Conservation (phyloP, 352 stramenopile genomes). For the Globisporangium orthogonon region DNA sequence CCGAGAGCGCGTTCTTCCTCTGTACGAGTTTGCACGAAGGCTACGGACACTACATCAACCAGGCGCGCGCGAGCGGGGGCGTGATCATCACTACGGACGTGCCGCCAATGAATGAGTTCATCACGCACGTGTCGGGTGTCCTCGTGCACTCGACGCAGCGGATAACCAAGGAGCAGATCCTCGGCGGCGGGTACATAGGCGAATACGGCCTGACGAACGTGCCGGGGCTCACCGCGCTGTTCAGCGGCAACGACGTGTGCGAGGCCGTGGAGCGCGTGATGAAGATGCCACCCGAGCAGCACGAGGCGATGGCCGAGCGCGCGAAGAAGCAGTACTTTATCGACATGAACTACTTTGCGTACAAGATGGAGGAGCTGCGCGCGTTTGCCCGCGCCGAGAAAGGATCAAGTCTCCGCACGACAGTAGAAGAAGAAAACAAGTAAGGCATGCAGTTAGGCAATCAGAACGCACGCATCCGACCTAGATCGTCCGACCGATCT, state of each 20-base stretch:
- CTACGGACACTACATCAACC: conserved; percentile 67
- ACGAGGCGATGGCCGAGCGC: conserved; percentile 28
- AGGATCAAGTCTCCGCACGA: conserved; percentile 3
- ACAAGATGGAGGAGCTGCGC: conserved; percentile 51
- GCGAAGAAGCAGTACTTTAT: conserved; percentile 55
- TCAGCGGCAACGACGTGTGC: conserved; percentile 36
- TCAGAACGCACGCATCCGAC: too few species aligned
- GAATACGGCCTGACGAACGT: conserved; percentile 43
- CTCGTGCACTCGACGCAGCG: conserved; percentile 13
- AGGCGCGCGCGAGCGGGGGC: conserved; percentile 35
- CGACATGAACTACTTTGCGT: conserved; percentile 56
- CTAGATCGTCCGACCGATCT: too few species aligned
- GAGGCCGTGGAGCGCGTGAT: conserved; percentile 45
- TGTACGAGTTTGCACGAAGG: conserved; percentile 46
- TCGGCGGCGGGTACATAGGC: conserved; percentile 32
- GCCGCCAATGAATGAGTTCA: conserved; percentile 54
- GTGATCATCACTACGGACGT: conserved; percentile 50
- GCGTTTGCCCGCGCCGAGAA: conserved; percentile 18
- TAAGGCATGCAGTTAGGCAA: too few species aligned
- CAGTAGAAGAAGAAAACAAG: conserved; percentile 2
- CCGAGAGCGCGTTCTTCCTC: conserved; percentile 35
- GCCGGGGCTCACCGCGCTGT: conserved; percentile 30
- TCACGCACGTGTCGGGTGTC: conserved; percentile 27
- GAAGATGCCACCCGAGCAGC: conserved; percentile 34
- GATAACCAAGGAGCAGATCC: conserved; percentile 19